A percentile compares a stretch with the other conserved stretches of the same genome.
Conservation (phyloP, 352 stramenopile species). For the Phytopythium boreale region DNA sequence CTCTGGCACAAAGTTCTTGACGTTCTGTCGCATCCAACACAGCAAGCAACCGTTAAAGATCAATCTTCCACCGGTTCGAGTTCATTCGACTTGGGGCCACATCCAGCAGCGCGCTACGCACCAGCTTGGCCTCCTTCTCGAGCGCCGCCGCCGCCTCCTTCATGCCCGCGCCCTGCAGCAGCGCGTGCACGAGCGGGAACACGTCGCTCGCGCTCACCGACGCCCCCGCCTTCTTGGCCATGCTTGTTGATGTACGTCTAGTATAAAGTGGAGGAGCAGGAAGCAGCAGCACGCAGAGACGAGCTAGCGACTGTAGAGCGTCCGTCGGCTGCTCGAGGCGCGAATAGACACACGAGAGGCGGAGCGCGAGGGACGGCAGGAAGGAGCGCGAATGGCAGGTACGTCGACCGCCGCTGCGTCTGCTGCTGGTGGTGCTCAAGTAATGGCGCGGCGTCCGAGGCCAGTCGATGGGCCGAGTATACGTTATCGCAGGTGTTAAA, state of each 20-base stretch:
- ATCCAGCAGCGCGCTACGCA: conserved; percentile 16
- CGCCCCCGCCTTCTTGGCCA: conserved; percentile 26
- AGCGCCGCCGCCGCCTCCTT: conserved; percentile 66
- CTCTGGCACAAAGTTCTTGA: conserved; percentile 50
- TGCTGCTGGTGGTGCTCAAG: background rate
- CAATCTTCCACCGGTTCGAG: background rate
- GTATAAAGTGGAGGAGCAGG: background rate
- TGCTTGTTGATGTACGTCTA: background rate
- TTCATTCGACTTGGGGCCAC: background rate
- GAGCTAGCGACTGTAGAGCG: background rate
- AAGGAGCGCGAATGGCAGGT: conserved; percentile 3
- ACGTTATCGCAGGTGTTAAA: background rate
- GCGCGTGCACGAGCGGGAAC: conserved; percentile 69
- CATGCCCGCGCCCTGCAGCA: conserved; percentile 60
- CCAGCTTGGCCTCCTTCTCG: conserved; percentile 71
- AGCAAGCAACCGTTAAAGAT: conserved; percentile 10
- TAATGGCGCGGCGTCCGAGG: conserved; percentile 1
- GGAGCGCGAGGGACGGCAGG: background rate
- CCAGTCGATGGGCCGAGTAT: background rate
- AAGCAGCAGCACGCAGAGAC: background rate
- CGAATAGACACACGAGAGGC: background rate
- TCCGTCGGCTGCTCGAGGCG: background rate
- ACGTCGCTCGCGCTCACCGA: conserved; percentile 67
- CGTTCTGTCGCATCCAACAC: conserved; percentile 19
- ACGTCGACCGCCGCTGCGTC: background rate